A percentile compares a stretch with the other conserved stretches of the same genome.
Evolutionary conservation across 305 asterid species (phyloP).

Genomic region (Lippia alba): DNA sequence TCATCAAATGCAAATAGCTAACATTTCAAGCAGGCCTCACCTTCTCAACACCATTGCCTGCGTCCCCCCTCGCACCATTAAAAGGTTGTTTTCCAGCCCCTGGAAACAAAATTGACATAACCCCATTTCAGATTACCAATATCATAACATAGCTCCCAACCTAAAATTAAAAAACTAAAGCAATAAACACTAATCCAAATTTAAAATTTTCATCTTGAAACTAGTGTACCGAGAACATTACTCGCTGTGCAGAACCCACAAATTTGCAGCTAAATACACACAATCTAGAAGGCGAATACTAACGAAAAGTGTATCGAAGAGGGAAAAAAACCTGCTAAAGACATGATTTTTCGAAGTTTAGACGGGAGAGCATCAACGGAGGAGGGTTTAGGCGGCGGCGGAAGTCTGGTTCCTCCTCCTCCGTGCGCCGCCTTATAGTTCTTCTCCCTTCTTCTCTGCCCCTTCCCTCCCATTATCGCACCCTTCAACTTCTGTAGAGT

Average conservation of each 20-base stretch:
- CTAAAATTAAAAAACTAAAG: background rate
- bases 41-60: slow-evolving; percentile 47
- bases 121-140: background rate
- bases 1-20: background rate
- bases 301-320: background rate
- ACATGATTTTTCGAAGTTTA: slow-evolving; percentile 77
- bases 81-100: slow-evolving; percentile 41
- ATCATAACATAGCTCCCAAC: slow-evolving; percentile 1
- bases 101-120: slow-evolving; percentile 28
- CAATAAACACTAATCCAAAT: background rate
- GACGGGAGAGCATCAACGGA: slow-evolving; percentile 78
- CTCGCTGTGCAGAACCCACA: background rate
- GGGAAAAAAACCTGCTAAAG: slow-evolving; percentile 47
- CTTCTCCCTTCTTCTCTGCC: slow-evolving; percentile 77
- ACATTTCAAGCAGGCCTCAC: slow-evolving; percentile 35
- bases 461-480: slow-evolving; percentile 80
- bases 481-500: background rate
- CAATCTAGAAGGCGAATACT: background rate
- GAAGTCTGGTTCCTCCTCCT: slow-evolving; percentile 69
- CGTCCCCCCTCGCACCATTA: slow-evolving; percentile 34
- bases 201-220: slow-evolving; percentile 8
- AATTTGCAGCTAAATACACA: background rate
- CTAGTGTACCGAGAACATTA: background rate
- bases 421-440: slow-evolving; percentile 86
- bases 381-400: slow-evolving; percentile 77